Evolutionary conservation across 495 filamentous ascomycete species (phyloP), one percentile per base, ranked within the genome.

Genomic region (Polyplosphaeria fusca): DNA sequence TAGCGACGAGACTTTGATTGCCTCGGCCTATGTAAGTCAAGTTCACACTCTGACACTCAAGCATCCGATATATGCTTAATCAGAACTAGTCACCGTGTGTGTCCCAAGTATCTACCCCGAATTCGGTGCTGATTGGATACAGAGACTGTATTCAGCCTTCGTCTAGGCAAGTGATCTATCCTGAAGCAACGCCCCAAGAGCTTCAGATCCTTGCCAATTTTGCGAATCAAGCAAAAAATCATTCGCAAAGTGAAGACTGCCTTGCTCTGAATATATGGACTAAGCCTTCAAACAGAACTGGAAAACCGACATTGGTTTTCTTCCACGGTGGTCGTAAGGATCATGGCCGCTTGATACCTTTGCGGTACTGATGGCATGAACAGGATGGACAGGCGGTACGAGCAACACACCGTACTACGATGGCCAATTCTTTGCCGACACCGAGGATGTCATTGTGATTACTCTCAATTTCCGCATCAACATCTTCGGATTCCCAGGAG

Each of bases 401-500:
- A 47, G 5, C 5, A 37, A 26, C 19, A 14, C 11, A n/a, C 41
- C 50, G 44, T 20, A 18, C 12, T 11, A 11, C 22, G 16, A 47
- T 16, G 50, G 50, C 9, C 5, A 26, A 16, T 37, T 9, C n/a
- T 27, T 45, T 9, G 50, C 50, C 5, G 24, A 54, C 24, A 18
- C 5, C 11, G 22, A 54, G 24, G 50, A 54, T 24, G 24, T 54
- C 39, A 22, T 54, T 16, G 19, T 54, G 5, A 40, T 54, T 16
- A 7, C 44, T 12, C 5, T 26, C 47, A 51, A 32, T 38, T 56
- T 54, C 46, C 52, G 52, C 23, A 7, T 52, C 4, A 56, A 56
- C 27, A 23, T 56, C 47, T 56, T 56, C 26, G 52, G 52, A 9
- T 56, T 56, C 27, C 46, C 52, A 24, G 44, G 45, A 18, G 24